These are phyloP conservation scores for Diutina pseudorugosa DNA, from an alignment of 1,139 yeast genomes.

Conservation along the genomic window DNA sequence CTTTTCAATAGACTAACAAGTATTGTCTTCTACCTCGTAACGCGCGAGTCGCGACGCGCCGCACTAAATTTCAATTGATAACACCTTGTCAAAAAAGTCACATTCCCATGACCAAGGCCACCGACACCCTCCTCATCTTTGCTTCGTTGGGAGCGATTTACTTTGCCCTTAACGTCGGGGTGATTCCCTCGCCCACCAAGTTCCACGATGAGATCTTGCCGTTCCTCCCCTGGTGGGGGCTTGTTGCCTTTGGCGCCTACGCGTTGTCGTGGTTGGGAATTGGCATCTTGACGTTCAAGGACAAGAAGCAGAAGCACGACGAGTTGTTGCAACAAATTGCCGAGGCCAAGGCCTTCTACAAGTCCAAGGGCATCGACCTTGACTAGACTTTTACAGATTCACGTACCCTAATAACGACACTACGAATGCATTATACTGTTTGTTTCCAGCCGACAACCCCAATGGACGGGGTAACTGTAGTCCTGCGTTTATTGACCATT, in stretches of 20 bases:
- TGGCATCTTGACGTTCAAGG: conserved; percentile 62
- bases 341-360: conserved; percentile 53
- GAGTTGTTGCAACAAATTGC: conserved; percentile 54
- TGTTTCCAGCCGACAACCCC: background rate
- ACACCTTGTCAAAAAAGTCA: background rate
- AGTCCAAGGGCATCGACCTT: conserved; percentile 43
- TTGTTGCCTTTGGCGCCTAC: conserved; percentile 61
- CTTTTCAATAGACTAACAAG: too few species aligned
- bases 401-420: background rate
- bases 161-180: conserved; percentile 38
- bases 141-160: conserved; percentile 41
- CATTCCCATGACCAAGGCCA: conserved; percentile 56
- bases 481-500: too few species aligned
- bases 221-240: conserved; percentile 56
- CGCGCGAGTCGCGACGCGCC: background rate
- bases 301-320: conserved; percentile 56
- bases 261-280: conserved; percentile 63
- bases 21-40: background rate
- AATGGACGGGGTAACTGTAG: too few species aligned
- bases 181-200: conserved; percentile 41
- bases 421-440: background rate
- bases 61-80: background rate
- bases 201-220: conserved; percentile 50
- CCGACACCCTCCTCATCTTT: conserved; percentile 40
- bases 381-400: conserved; percentile 18